These are phyloP conservation scores for Sarocladium brachiariae DNA, from an alignment of 2,329 filamentous ascomycete genomes.

Conservation along the genomic window DNA sequence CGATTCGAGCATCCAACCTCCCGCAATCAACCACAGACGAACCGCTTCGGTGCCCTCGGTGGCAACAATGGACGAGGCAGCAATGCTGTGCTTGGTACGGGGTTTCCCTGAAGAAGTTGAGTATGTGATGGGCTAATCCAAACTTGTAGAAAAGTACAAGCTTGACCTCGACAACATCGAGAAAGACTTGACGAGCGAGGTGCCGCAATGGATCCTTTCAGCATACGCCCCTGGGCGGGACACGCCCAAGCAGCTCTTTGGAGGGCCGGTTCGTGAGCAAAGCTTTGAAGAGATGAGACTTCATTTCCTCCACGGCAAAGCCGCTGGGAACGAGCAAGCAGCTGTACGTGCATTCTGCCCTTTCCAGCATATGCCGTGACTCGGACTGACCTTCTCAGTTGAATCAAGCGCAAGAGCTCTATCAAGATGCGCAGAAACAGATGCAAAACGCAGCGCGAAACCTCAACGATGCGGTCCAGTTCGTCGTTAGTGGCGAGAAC, in stretches of 20 bases:
- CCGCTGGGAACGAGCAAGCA: conserved; percentile 51
- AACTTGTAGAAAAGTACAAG: conserved; percentile 39
- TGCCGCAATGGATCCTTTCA: conserved; percentile 80
- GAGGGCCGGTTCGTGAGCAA: conserved; percentile 70
- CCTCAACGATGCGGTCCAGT: conserved; percentile 64
- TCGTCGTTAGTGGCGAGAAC: conserved; percentile 57
- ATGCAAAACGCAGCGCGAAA: conserved; percentile 65
- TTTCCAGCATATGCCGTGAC: not conserved
- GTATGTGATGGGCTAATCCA: too few relatives aligned
- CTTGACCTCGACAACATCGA: conserved; percentile 55
- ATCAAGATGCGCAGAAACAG: conserved; percentile 60
- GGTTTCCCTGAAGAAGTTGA: not conserved
- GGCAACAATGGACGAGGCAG: conserved; percentile 18
- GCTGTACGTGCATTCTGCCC: conserved; percentile 33
- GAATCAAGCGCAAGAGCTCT: conserved; percentile 53
- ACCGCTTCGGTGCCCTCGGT: conserved; percentile 51
- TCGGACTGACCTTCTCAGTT: conserved; percentile 34
- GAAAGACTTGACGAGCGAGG: conserved; percentile 61
- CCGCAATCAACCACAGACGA: conserved; percentile 29
- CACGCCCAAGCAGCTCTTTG: conserved; percentile 76
- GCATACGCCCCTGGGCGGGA: conserved; percentile 74
- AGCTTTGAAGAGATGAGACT: conserved; percentile 83
- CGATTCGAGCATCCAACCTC: conserved; percentile 43
- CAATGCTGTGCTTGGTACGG: conserved; percentile 18
- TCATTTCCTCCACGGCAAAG: conserved; percentile 57